A percentile compares a stretch with the other conserved stretches of the same genome.
Conservation (phyloP, 306 rosid genomes). For the Luffa aegyptiaca region DNA sequence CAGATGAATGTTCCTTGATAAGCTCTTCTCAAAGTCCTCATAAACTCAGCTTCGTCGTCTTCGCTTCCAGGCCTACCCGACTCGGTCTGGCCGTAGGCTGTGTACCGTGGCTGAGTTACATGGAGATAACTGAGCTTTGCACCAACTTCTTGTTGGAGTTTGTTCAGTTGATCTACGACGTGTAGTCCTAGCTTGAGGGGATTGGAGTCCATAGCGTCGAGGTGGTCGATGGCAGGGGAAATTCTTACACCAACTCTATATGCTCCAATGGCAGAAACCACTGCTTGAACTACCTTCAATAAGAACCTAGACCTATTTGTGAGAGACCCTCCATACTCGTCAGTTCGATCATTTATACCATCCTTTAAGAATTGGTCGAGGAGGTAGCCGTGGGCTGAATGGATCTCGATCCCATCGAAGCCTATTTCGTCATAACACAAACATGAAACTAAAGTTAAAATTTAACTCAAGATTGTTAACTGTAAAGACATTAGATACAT, state of each 20-base stretch:
- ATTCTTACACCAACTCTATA: constrained; percentile 51
- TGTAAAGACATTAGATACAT: neutral
- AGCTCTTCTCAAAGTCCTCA: constrained; percentile 42
- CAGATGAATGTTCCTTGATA: constrained; percentile 67
- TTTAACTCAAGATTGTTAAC: neutral
- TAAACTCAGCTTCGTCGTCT: constrained; percentile 48
- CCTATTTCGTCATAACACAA: constrained; percentile 25
- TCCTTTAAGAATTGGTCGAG: constrained; percentile 39
- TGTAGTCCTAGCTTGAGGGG: constrained; percentile 67
- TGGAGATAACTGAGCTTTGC: constrained; percentile 66
- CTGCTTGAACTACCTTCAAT: constrained; percentile 43
- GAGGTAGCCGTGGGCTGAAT: constrained; percentile 86
- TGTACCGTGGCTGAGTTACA: constrained; percentile 72
- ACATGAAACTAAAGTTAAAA: neutral
- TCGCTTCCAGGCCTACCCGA: constrained; percentile 66
- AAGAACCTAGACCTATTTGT: constrained; percentile 58
- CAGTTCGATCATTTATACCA: constrained; percentile 38
- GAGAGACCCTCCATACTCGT: constrained; percentile 65
- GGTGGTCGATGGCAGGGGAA: constrained; percentile 87
- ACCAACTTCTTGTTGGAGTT: constrained; percentile 38
- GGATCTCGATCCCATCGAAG: constrained; percentile 89
- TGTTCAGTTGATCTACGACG: constrained; percentile 66
- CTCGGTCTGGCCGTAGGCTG: constrained; percentile 51
- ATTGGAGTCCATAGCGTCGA: constrained; percentile 76
- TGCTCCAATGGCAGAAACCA: constrained; percentile 46